phyloP scores from a whole-genome alignment of 1,284 basidiomycete species.

The Sanghuangporus sanghuang region DNA sequence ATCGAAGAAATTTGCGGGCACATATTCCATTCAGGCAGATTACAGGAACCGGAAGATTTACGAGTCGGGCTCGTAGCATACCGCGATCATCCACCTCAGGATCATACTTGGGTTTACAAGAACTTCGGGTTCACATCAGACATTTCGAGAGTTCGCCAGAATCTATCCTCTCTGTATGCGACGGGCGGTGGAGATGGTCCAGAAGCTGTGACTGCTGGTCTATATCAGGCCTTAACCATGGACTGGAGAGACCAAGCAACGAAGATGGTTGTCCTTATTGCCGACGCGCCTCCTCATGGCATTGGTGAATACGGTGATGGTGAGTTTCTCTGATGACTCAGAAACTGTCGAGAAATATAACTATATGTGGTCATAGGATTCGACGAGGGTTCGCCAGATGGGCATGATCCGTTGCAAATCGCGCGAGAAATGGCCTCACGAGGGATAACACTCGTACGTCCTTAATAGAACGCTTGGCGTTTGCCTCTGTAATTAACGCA shows the following conservation, averaged over 20 bases:
- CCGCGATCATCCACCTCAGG: slow-evolving; percentile 93
- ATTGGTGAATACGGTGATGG: slow-evolving; percentile 92
- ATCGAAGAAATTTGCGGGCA: slow-evolving; percentile 96
- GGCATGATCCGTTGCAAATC: slow-evolving; percentile 85
- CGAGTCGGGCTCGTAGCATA: slow-evolving; percentile 88
- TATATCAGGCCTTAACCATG: slow-evolving; percentile 83
- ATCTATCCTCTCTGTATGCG: slow-evolving; percentile 84
- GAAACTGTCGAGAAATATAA: background rate
- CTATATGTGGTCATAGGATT: slow-evolving; percentile 51
- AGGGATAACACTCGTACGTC: slow-evolving; percentile 83
- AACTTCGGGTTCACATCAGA: slow-evolving; percentile 94
- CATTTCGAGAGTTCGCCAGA: slow-evolving; percentile 81
- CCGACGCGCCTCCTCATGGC: slow-evolving; percentile 97
- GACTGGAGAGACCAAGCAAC: slow-evolving; percentile 89
- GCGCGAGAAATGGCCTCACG: slow-evolving; percentile 86
- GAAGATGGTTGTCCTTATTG: slow-evolving; percentile 94
- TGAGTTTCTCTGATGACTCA: slow-evolving; percentile 29
- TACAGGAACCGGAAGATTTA: slow-evolving; percentile 83
- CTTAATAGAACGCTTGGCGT: background rate
- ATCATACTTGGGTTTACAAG: slow-evolving; percentile 89
- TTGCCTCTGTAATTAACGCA: slow-evolving; percentile 1
- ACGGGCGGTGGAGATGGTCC: slow-evolving; percentile 97
- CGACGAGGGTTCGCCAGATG: slow-evolving; percentile 88
- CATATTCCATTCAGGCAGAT: slow-evolving; percentile 92
- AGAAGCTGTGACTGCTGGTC: slow-evolving; percentile 93